Percentiles rank a stretch among this genome's conserved stretches.
Evolutionary conservation across 2,329 filamentous ascomycete genomes (phyloP).

Genomic region (Metarhizium humberi): DNA sequence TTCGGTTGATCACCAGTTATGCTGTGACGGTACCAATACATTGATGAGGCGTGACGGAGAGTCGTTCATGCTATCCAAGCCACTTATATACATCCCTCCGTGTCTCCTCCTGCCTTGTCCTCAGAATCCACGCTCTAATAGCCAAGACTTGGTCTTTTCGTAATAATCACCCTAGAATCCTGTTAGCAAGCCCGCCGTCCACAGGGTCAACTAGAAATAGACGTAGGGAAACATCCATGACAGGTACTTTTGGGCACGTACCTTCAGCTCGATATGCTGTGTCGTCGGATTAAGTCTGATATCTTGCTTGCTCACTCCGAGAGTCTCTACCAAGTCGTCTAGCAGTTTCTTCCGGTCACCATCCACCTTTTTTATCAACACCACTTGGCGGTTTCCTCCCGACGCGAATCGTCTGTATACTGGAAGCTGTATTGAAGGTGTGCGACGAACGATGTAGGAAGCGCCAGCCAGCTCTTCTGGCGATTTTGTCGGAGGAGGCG

Average conservation of each 20-base stretch:
- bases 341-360: constrained; percentile 59
- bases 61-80: not conserved
- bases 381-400: constrained; percentile 67
- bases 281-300: constrained; percentile 52
- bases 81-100: not conserved
- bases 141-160: constrained; percentile 20
- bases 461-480: constrained; percentile 17
- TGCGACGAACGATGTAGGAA: constrained; percentile 65
- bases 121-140: constrained; percentile 26
- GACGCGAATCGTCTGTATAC: constrained; percentile 68
- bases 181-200: not conserved
- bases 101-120: not conserved
- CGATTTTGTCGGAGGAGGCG: constrained; percentile 21
- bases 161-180: constrained; percentile 23
- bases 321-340: constrained; percentile 48
- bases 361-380: constrained; percentile 68
- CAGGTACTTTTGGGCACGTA: constrained; percentile 23
- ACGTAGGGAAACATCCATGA: not conserved
- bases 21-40: constrained; percentile 7
- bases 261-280: constrained; percentile 67
- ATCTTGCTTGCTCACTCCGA: constrained; percentile 47
- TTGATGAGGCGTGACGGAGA: not conserved
- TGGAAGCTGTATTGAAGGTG: constrained; percentile 59
- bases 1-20: constrained; percentile 4
- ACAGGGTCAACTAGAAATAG: not conserved